phyloP scores from a whole-genome alignment of 106 monocot genomes.

The Posidonia australis region DNA sequence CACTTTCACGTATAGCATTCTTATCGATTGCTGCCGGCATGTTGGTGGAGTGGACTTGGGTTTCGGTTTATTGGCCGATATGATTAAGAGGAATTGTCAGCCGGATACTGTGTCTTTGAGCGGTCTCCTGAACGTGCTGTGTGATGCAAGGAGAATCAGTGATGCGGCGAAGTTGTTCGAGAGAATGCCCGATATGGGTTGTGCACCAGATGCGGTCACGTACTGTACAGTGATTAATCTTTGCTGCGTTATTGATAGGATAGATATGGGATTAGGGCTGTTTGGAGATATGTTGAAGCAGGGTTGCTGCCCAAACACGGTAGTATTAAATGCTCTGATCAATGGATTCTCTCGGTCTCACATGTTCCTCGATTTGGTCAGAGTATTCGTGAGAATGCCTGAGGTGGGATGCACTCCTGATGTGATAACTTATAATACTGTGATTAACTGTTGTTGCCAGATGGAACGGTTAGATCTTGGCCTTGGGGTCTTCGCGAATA shows the following conservation, averaged over 20 bases:
- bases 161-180: constrained; percentile 3
- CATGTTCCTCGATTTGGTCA: constrained; percentile 9
- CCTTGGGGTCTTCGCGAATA: not conserved
- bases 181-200: constrained; percentile 2
- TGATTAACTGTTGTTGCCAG: constrained; percentile 15
- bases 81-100: constrained; percentile 14
- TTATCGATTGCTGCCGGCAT: constrained; percentile 14
- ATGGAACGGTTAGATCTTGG: constrained; percentile 6
- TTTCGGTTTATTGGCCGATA: constrained; percentile 9
- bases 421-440: constrained; percentile 9
- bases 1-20: constrained; percentile 1
- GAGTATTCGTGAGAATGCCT: constrained; percentile 17
- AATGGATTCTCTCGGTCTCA: constrained; percentile 17
- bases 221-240: constrained; percentile 1
- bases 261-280: constrained; percentile 2
- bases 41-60: constrained; percentile 4
- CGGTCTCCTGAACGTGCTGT: not conserved
- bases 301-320: constrained; percentile 9
- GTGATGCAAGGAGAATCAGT: not conserved
- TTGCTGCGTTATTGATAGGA: not conserved
- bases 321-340: constrained; percentile 24
- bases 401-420: constrained; percentile 14
- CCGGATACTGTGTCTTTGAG: constrained; percentile 3
- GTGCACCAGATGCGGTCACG: not conserved
- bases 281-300: constrained; percentile 11